These are phyloP conservation scores for Groenewaldozyma sp. DNA, from an alignment of 1,139 yeast genomes.

Conservation along the genomic window DNA sequence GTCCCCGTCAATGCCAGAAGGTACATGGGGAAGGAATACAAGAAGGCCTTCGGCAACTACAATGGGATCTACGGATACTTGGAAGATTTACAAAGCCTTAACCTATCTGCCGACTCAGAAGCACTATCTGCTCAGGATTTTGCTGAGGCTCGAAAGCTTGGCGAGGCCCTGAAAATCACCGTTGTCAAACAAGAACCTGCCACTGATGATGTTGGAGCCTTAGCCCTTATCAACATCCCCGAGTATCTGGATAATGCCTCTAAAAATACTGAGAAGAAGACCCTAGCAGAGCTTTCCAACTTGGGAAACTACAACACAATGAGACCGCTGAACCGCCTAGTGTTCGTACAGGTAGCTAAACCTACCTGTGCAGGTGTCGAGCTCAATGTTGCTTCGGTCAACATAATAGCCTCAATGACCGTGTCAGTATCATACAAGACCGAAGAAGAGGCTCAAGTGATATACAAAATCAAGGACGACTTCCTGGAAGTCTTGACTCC, in stretches of 20 bases:
- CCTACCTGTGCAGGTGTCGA: conserved; percentile 7
- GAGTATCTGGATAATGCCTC: conserved; percentile 10
- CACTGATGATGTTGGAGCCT: conserved; percentile 5
- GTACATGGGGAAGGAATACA: conserved; percentile 5
- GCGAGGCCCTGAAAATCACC: conserved; percentile 5
- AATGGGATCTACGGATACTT: conserved; percentile 10
- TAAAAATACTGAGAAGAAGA: conserved; percentile 10
- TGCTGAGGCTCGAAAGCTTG: conserved; percentile 8
- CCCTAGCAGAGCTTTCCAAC: conserved; percentile 17
- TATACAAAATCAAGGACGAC: neutral
- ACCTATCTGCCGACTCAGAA: too few relatives aligned
- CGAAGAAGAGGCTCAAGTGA: neutral
- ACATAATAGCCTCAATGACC: neutral
- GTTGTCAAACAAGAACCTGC: conserved; percentile 6
- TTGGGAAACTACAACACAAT: conserved; percentile 13
- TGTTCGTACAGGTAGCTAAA: conserved; percentile 12
- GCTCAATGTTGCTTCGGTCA: conserved; percentile 10
- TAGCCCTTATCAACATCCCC: conserved; percentile 12
- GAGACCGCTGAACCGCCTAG: conserved; percentile 3
- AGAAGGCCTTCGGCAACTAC: conserved; percentile 13
- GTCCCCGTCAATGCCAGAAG: conserved; percentile 18
- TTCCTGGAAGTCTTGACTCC: neutral
- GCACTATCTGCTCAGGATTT: conserved; percentile 8
- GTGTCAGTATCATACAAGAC: neutral
- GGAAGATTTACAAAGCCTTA: conserved; percentile 1